phyloP scores from a whole-genome alignment of 495 filamentous ascomycete species.

The Aspergillus mulundensis region DNA sequence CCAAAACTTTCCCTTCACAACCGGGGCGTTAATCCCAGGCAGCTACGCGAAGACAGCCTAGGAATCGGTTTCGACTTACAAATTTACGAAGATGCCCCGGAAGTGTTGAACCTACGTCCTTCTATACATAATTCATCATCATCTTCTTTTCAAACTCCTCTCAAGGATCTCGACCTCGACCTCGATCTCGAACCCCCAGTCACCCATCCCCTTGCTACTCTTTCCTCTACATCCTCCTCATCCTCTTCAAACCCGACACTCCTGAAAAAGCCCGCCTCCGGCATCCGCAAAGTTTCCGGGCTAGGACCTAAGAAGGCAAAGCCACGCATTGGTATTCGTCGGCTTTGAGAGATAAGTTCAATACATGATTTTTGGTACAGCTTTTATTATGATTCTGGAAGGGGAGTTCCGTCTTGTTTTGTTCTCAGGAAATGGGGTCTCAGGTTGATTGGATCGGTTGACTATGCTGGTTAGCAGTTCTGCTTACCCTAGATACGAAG shows the following conservation, averaged over 20 bases:
- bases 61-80: conserved; percentile 11
- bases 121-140: conserved; percentile 25
- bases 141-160: conserved; percentile 2
- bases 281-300: conserved; percentile 25
- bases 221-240: conserved; percentile 4
- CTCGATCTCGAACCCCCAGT: neutral
- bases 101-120: conserved; percentile 26
- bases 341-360: conserved; percentile 24
- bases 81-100: conserved; percentile 40
- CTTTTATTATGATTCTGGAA: neutral
- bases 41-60: conserved; percentile 23
- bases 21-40: conserved; percentile 25
- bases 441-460: no score
- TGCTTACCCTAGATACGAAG: neutral
- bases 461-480: no score
- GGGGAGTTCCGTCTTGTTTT: neutral
- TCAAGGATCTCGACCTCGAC: conserved; percentile 11
- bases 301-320: conserved; percentile 25
- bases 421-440: no score
- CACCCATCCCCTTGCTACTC: conserved; percentile 7
- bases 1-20: conserved; percentile 29
- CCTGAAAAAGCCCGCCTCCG: conserved; percentile 16
- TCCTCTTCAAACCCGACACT: conserved; percentile 11
- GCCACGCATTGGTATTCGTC: conserved; percentile 38
- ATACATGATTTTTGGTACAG: neutral